phyloP scores from a whole-genome alignment of 2,329 filamentous ascomycete species.

The Fusarium illudens region DNA sequence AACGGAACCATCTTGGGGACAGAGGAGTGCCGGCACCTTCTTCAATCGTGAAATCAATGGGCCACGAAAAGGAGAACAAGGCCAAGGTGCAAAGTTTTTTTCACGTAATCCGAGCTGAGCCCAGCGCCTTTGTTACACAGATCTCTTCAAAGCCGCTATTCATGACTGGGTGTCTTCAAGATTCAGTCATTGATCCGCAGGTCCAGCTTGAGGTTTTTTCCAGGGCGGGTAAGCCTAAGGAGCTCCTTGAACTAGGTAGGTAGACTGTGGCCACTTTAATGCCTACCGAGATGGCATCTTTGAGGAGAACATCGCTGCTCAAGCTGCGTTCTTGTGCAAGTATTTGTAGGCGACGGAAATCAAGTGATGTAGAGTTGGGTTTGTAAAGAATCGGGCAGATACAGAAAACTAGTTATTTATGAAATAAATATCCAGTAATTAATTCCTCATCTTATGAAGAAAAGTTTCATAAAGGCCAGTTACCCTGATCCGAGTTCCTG shows the following conservation, averaged over 20 bases:
- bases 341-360: neutral
- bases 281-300: neutral
- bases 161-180: neutral
- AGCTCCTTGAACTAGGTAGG: neutral
- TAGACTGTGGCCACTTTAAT: neutral
- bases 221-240: neutral
- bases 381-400: neutral
- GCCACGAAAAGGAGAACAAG: neutral
- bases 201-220: neutral
- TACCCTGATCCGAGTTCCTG: neutral
- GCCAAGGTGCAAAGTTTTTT: neutral
- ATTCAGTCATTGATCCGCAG: neutral
- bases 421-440: neutral
- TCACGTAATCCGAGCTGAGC: neutral
- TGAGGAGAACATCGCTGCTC: neutral
- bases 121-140: neutral
- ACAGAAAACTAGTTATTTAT: neutral
- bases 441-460: no score
- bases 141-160: neutral
- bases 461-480: no score
- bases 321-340: neutral
- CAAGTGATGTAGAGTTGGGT: neutral
- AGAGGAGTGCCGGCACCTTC: neutral
- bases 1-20: neutral
- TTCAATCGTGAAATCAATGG: neutral